Evolutionary conservation across 257 asterid species (phyloP).

Genomic region (Rubia yunnanensis): DNA sequence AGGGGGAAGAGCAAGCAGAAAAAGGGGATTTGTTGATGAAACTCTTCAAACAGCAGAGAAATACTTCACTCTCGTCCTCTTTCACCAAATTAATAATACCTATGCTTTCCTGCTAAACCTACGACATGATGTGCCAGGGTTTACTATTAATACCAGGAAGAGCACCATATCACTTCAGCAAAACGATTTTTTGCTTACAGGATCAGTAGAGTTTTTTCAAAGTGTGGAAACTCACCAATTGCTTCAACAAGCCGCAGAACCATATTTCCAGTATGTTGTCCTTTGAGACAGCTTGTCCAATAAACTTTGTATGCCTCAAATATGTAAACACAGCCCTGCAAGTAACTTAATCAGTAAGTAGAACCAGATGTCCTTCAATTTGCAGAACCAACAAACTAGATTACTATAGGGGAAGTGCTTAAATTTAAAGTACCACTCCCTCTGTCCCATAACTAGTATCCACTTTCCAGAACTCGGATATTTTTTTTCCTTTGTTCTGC

Average conservation of each 20-base stretch:
- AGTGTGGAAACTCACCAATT: slow-evolving; percentile 52
- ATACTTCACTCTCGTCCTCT: not conserved
- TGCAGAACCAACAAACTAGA: slow-evolving; percentile 1
- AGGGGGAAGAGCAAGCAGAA: not conserved
- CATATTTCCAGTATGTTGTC: slow-evolving; percentile 83
- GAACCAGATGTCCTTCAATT: not conserved
- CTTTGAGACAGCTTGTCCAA: slow-evolving; percentile 79
- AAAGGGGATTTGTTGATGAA: not conserved
- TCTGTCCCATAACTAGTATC: too few relatives aligned
- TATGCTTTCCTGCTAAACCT: not conserved
- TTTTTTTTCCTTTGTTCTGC: too few relatives aligned
- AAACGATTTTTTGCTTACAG: not conserved
- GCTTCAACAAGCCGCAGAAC: slow-evolving; percentile 88
- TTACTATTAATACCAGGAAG: not conserved
- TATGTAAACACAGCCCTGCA: slow-evolving; percentile 85
- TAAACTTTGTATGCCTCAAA: slow-evolving; percentile 85
- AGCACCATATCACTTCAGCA: not conserved
- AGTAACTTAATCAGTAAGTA: slow-evolving; percentile 12
- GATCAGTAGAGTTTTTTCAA: not conserved
- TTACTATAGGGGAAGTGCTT: not conserved
- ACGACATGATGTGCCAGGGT: not conserved
- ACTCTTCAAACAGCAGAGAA: not conserved
- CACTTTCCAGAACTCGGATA: too few relatives aligned
- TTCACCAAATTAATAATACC: not conserved
- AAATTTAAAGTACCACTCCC: too few relatives aligned